phyloP scores from a whole-genome alignment of 2,329 filamentous ascomycete species.

The Rugonectria rugulosa region DNA sequence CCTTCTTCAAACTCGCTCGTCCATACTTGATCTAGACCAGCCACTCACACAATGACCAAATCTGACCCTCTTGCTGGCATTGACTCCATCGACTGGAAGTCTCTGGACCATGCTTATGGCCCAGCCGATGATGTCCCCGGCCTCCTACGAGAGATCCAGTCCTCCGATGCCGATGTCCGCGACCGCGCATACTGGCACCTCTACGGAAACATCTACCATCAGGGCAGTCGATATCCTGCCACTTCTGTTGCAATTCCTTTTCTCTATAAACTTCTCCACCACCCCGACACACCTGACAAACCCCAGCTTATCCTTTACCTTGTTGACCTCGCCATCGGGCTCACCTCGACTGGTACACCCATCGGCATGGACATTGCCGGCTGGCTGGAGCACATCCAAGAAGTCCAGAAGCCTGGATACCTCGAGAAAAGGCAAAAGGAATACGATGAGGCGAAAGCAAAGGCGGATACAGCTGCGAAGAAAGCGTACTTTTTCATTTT shows the following conservation, averaged over 20 bases:
- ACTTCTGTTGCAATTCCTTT: slow-evolving; percentile 1
- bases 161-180: not conserved
- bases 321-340: not conserved
- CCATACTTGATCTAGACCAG: too few relatives aligned
- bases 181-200: not conserved
- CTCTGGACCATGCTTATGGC: slow-evolving; percentile 6
- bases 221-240: slow-evolving; percentile 5
- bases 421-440: too few relatives aligned
- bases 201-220: slow-evolving; percentile 5
- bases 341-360: not conserved
- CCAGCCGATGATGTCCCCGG: slow-evolving; percentile 1
- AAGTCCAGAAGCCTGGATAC: not conserved
- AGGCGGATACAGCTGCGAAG: not conserved
- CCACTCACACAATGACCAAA: not conserved
- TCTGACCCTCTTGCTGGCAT: slow-evolving; percentile 4
- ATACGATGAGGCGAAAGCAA: too few relatives aligned
- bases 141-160: not conserved
- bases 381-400: not conserved
- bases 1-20: too few relatives aligned
- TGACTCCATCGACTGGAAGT: slow-evolving; percentile 5
- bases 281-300: not conserved
- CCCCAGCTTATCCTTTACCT: not conserved
- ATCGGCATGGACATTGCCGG: not conserved
- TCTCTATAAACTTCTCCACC: slow-evolving; percentile 1
- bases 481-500: too few relatives aligned